These are phyloP conservation scores for Alternaria consortialis DNA, from an alignment of 2,329 filamentous ascomycete genomes.

Conservation along the genomic window DNA sequence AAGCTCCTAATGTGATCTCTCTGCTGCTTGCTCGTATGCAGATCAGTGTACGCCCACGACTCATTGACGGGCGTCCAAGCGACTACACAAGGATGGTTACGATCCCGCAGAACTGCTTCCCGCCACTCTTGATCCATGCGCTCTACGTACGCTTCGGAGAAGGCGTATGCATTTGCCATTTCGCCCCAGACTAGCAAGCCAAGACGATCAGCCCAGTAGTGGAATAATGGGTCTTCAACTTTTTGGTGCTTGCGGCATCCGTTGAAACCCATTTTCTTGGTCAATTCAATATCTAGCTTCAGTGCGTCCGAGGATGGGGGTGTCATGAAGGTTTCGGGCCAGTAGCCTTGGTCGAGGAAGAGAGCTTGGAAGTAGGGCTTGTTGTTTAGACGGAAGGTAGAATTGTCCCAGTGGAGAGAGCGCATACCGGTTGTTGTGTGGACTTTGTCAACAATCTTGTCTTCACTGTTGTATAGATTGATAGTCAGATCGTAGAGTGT, in stretches of 20 bases:
- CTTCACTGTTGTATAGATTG: slow-evolving; percentile 57
- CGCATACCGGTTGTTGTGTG: slow-evolving; percentile 70
- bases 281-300: slow-evolving; percentile 63
- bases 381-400: slow-evolving; percentile 67
- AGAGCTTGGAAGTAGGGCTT: slow-evolving; percentile 68
- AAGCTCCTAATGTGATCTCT: slow-evolving; percentile 70
- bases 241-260: slow-evolving; percentile 73
- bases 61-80: slow-evolving; percentile 74
- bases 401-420: slow-evolving; percentile 67
- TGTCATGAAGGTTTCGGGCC: slow-evolving; percentile 68
- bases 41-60: slow-evolving; percentile 69
- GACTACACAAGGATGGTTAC: slow-evolving; percentile 71
- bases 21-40: slow-evolving; percentile 66
- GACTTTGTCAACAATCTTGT: slow-evolving; percentile 62
- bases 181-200: slow-evolving; percentile 72
- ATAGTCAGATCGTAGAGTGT: slow-evolving; percentile 66
- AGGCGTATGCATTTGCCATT: slow-evolving; percentile 72
- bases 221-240: slow-evolving; percentile 68
- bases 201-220: slow-evolving; percentile 68
- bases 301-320: slow-evolving; percentile 61
- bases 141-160: slow-evolving; percentile 65
- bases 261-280: slow-evolving; percentile 70
- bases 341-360: slow-evolving; percentile 70
- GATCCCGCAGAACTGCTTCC: slow-evolving; percentile 68
- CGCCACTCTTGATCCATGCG: slow-evolving; percentile 72